Evolutionary conservation across 1,284 basidiomycete genomes (phyloP), one percentile per base, ranked within the genome.

Genomic region (Trametes hirsuta): DNA sequence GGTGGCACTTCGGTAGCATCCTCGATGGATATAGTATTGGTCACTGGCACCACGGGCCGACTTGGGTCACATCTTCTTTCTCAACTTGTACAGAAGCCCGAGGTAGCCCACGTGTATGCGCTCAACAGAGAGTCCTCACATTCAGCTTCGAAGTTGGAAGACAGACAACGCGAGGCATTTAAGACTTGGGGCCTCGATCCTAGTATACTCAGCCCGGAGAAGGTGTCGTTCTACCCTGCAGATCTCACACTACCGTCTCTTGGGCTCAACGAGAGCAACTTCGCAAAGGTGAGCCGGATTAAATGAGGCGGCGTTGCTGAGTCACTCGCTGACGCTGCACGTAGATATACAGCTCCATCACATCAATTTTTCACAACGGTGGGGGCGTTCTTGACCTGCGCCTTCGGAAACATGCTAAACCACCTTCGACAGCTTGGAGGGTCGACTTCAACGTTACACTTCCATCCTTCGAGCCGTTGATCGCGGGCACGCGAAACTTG

Each of bases 71-170:
- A 63, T 37, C 51, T 67, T 5, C 56, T 69, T 10, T 49, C 57
- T 6, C 62, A 64, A 48, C 48, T 65, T 9, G 18, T 71, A 79
- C 77, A 84, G 84, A 69, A 83, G 74, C 77, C 78, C 81, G 45
- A 76, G 75, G 25, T 69, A 2, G 51, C n/a, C 2, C 35, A 41
- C 15, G 58, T 69, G 14, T 69, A 65, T 52, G 66, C 64, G 22
- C 59, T 69, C 18, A 68, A 69, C 34, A 50, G 68, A 14, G 49
- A 47, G 21, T 18, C 56, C 0, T 46, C 35, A 55, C 58, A 68
- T 58, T 11, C 40, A 59, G n/a, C 71, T 66, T 40, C 62, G 47
- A 45, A 40, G 36, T 45, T 68, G 1, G 37, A 24, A 21, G 45
- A 59, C 55, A 47, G 63, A 15, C 66, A 68, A 59, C 24, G 42